Evolutionary conservation across 306 rosid species (phyloP).

Genomic region (Vigna reflexopilosa): DNA sequence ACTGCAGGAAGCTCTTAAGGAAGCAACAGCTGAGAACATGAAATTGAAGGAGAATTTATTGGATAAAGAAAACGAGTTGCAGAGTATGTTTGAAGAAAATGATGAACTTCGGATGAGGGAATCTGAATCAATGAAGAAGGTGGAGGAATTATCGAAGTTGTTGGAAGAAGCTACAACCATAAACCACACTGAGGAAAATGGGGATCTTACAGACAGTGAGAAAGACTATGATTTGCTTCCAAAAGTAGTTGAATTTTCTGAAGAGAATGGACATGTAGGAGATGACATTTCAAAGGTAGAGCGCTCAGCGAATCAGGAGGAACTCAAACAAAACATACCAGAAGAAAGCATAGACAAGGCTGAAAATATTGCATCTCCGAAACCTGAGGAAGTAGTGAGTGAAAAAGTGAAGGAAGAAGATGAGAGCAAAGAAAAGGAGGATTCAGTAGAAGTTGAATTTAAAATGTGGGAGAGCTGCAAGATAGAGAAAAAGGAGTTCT

Average conservation of each 20-base stretch:
- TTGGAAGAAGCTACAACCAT: conserved; percentile 79
- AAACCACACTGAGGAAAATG: conserved; percentile 72
- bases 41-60: conserved; percentile 82
- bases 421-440: conserved; percentile 63
- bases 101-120: conserved; percentile 78
- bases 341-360: conserved; percentile 57
- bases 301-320: conserved; percentile 52
- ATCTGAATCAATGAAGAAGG: conserved; percentile 68
- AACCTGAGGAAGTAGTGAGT: conserved; percentile 46
- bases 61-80: conserved; percentile 90
- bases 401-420: conserved; percentile 60
- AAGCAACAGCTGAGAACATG: conserved; percentile 73
- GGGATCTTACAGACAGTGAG: conserved; percentile 83
- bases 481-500: conserved; percentile 96
- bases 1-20: conserved; percentile 89
- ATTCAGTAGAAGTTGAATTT: conserved; percentile 63
- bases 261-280: conserved; percentile 83
- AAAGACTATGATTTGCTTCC: conserved; percentile 96
- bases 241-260: conserved; percentile 86
- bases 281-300: conserved; percentile 72
- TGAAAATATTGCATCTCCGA: conserved; percentile 50
- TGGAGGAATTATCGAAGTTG: conserved; percentile 79
- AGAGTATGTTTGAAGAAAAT: conserved; percentile 71
- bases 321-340: conserved; percentile 45
- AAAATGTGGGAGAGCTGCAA: conserved; percentile 98